Evolutionary conservation across 176 grass and related monocot species (phyloP).

Genomic region (Phyllostachys edulis): DNA sequence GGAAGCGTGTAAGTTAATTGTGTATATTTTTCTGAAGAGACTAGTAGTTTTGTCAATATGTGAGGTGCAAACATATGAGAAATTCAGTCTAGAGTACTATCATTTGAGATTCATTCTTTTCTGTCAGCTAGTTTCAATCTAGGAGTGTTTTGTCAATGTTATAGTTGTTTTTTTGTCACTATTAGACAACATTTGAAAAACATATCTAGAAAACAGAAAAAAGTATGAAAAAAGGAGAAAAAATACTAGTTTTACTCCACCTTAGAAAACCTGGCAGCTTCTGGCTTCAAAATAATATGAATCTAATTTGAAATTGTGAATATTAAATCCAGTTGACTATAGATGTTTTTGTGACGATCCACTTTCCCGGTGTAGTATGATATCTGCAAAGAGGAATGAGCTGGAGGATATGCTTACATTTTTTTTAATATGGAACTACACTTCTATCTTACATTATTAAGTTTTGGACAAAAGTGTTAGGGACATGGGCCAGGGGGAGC

Average conservation of each 20-base stretch:
- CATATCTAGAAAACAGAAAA: background rate
- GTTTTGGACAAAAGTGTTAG: background rate
- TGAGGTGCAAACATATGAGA: constrained; percentile 1
- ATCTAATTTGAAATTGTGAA: background rate
- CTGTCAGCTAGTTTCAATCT: background rate
- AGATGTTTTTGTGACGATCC: background rate
- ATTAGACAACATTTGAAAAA: background rate
- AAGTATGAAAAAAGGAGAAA: background rate
- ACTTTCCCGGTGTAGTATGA: background rate
- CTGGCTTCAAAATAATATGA: background rate
- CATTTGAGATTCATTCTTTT: background rate
- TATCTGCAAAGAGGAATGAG: constrained; percentile 1
- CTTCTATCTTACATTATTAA: background rate
- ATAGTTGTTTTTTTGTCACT: background rate
- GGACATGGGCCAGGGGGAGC: no score
- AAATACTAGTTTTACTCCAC: background rate
- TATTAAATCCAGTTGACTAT: background rate
- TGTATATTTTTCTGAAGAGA: background rate
- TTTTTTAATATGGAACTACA: background rate
- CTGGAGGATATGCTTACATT: background rate
- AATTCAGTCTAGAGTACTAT: background rate
- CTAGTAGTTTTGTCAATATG: background rate
- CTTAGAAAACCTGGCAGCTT: background rate
- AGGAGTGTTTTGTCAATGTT: background rate
- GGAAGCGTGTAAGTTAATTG: constrained; percentile 72